Evolutionary conservation across 768 basidiomycete genomes (phyloP), one percentile per base, ranked within the genome.

Genomic region (Boletales sp.): DNA sequence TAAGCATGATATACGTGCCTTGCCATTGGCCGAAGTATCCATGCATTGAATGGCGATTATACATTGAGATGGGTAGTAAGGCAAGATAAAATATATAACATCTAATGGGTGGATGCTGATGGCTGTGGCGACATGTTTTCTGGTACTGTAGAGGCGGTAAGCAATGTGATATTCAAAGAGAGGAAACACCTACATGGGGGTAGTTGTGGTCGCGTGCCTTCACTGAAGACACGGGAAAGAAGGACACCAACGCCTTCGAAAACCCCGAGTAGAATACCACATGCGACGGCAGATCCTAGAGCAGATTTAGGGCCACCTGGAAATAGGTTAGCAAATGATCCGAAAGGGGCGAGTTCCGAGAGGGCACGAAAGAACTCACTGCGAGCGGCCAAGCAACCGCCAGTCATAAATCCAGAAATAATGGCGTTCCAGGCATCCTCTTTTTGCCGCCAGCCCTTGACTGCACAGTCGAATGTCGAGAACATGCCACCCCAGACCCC

Each of bases 361-460:
- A 39, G 36, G 38, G 18, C 29, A 21, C 21, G 21, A 21, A 21
- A 21, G 4, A 21, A 84, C 90, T 72, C 69, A 97, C 95, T 91
- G 74, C 95, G 81, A 54, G 89, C 81, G 50, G 95, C 97, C 47
- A 97, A 72, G 68, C 90, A 94, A 48, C 97, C 97, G 70, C 97
- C 97, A 10, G 97, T 98, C 84, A 97, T 81, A 74, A 99, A 99
- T 40, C 97, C 97, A 21, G 94, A 93, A 45, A 97, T 87, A 62
- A 99, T 98, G 37, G 94, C 94, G 65, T 99, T 99, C 94, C 94
- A 99, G 45, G 95, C 90, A 69, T 97, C 94, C 71, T 97, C 94
- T 68, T 97, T 97, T 74, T 97, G 93, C 67, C 94, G 79, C 76
- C 83, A 91, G 13, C 93, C 91, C 72, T 99, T 98, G 59, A 99